These are phyloP conservation scores for Myriosclerotinia duriaeana DNA, from an alignment of 2,329 filamentous ascomycete species.

Conservation along the genomic window DNA sequence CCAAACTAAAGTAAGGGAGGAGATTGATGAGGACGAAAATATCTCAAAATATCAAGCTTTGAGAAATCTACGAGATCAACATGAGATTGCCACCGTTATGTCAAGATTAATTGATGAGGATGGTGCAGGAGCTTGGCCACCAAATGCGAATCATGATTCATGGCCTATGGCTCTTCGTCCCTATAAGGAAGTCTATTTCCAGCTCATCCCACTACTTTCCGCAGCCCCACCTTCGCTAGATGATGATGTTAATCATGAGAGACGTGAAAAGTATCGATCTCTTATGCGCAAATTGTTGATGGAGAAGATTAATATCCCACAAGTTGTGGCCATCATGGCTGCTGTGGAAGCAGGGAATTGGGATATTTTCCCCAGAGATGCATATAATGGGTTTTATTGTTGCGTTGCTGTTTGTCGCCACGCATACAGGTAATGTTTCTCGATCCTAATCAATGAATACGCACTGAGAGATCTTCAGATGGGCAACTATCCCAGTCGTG, in stretches of 20 bases:
- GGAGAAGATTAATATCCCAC: background rate
- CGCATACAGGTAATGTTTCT: constrained; percentile 8
- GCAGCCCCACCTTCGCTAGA: constrained; percentile 6
- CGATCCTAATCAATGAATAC: background rate
- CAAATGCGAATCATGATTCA: constrained; percentile 9
- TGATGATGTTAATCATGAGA: constrained; percentile 8
- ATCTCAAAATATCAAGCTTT: constrained; percentile 14
- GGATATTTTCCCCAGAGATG: constrained; percentile 8
- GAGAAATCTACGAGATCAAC: constrained; percentile 4
- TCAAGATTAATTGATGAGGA: constrained; percentile 13
- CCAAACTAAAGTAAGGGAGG: background rate
- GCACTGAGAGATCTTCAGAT: background rate
- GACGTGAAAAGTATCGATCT: constrained; percentile 10
- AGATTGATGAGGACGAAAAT: constrained; percentile 14
- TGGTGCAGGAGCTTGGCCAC: constrained; percentile 22
- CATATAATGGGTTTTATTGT: constrained; percentile 22
- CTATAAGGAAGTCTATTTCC: constrained; percentile 9
- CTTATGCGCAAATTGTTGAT: constrained; percentile 2
- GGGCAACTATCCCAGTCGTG: constrained; percentile 22
- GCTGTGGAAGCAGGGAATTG: constrained; percentile 8
- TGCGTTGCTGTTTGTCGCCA: constrained; percentile 21
- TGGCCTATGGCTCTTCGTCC: constrained; percentile 18
- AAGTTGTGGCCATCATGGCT: constrained; percentile 11
- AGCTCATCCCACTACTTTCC: constrained; percentile 17
- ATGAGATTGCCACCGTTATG: constrained; percentile 12